Evolutionary conservation across 2,329 filamentous ascomycete species (phyloP), one percentile per base, ranked within the genome.

Genomic region (Uncinocarpus reesii): DNA sequence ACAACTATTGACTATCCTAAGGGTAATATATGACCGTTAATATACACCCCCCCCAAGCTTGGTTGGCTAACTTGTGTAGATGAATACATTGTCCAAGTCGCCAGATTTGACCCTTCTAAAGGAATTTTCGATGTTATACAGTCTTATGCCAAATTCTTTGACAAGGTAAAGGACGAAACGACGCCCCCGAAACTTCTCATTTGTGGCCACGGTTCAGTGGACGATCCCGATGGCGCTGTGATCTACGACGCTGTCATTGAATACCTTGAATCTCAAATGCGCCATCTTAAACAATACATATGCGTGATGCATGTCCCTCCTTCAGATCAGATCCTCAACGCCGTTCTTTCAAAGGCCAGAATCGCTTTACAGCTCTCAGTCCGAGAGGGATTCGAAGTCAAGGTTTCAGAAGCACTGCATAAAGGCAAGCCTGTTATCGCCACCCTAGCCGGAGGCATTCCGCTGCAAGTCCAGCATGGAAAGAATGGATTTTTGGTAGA

Each of bases 311-410:
- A 85, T 15, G 72, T 92, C 1, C 79, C 83, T 0, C 83, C 85
- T 23, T 84, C 81, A 8, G 86, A 92, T 58, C 86, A 92, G 64
- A 73, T 88, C 16, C 78, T 92, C 57, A 89, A 92, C 63, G 78
- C 80, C 0, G 70, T 92, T 35, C 75, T 92, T 52, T 79, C 81
- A 31, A 81, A 83, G 42, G 80, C 84, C 0, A 78, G 81, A 49
- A 78, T 88, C 6, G 82, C 82, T 0, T 74, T 92, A 6, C 86
- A 92, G 64, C 77, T 92, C 4, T 89, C 84, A 2, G 88, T 82
- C 0, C 78, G 84, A 29, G 86, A 92, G 61, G 85, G 86, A 0
- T 92, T 92, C 57, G 86, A 92, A 65, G 82, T 92, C 57, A 92
- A 92, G 65, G 84, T 92, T 4, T 87, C 83, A 0, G 86, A 92